Evolutionary conservation across 768 basidiomycete species (phyloP).

Genomic region (Neoboletus magnificus): DNA sequence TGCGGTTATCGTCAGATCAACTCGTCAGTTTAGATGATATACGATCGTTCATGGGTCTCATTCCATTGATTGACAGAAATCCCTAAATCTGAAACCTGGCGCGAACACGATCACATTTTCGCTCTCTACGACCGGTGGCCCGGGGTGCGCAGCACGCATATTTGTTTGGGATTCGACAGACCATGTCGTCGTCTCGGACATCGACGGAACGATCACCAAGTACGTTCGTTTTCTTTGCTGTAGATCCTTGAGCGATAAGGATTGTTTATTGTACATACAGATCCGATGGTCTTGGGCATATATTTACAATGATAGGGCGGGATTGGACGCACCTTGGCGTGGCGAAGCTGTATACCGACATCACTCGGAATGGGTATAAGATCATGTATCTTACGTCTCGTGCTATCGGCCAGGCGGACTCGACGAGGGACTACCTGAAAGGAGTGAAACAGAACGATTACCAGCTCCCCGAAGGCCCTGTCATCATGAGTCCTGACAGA

Average conservation of each 20-base stretch:
- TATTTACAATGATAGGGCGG: constrained; percentile 95
- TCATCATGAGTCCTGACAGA: constrained; percentile 98
- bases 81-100: constrained; percentile 77
- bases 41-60: not conserved
- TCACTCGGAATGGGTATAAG: constrained; percentile 93
- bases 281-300: constrained; percentile 93
- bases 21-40: constrained; percentile 49
- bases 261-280: constrained; percentile 36
- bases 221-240: constrained; percentile 37
- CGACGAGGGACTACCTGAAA: constrained; percentile 90
- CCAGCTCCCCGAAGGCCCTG: constrained; percentile 95
- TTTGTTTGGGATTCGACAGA: constrained; percentile 96
- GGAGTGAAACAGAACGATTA: constrained; percentile 95
- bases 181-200: constrained; percentile 90
- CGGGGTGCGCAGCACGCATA: constrained; percentile 87
- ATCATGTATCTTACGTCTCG: constrained; percentile 97
- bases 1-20: constrained; percentile 92
- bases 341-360: constrained; percentile 96
- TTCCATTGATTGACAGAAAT: constrained; percentile 53
- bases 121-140: constrained; percentile 73
- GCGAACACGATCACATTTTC: constrained; percentile 93
- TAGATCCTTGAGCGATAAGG: not conserved
- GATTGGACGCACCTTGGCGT: constrained; percentile 99
- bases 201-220: constrained; percentile 99
- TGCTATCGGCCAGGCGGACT: constrained; percentile 97